Conservation (phyloP, 495 filamentous ascomycete genomes). For the Lasiosphaeria hispida region DNA sequence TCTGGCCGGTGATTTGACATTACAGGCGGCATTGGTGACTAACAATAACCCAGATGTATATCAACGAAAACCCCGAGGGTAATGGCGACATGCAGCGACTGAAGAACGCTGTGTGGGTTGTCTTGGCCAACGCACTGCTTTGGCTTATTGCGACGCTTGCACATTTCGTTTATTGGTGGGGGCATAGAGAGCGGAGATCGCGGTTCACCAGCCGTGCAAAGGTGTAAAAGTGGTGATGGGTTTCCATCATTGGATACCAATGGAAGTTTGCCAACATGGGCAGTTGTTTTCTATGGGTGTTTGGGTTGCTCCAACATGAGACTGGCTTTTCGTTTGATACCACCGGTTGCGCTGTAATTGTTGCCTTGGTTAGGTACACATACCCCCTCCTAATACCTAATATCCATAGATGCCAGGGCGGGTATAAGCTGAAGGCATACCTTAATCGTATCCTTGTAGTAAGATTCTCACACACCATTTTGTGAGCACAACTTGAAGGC, state of each 20-base stretch:
- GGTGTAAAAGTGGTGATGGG: conserved; percentile 29
- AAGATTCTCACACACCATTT: no score
- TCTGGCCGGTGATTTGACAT: neutral
- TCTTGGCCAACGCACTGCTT: conserved; percentile 67
- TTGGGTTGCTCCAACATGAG: no score
- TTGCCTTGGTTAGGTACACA: no score
- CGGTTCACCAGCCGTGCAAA: conserved; percentile 51
- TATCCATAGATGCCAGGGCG: no score
- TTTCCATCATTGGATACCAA: neutral
- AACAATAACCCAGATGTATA: conserved; percentile 55
- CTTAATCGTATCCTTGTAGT: no score
- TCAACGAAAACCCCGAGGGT: conserved; percentile 61
- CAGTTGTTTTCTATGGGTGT: neutral
- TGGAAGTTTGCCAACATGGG: neutral
- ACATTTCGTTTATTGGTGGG: conserved; percentile 43
- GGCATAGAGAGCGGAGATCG: conserved; percentile 37
- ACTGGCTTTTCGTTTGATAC: no score
- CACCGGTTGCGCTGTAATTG: no score
- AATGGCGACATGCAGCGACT: conserved; percentile 64
- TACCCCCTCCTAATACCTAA: no score
- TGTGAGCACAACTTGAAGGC: no score
- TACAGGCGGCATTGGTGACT: conserved; percentile 1
- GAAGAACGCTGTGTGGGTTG: conserved; percentile 85
- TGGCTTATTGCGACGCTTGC: conserved; percentile 61
- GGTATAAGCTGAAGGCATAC: no score